These are phyloP conservation scores for Macrolepiota albuminosa DNA, from an alignment of 768 basidiomycete species.

Conservation along the genomic window DNA sequence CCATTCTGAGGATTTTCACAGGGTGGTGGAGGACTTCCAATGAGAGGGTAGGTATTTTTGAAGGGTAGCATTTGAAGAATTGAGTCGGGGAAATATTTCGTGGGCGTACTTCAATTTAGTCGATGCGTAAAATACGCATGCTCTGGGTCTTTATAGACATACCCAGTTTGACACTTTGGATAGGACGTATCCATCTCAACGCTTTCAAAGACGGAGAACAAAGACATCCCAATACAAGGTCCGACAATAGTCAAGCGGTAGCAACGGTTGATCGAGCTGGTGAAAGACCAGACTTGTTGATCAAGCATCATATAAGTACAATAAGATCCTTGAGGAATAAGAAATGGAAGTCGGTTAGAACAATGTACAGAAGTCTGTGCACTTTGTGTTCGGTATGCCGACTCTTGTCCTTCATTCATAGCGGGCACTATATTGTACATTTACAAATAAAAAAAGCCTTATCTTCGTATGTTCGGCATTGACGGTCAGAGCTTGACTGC, in stretches of 20 bases:
- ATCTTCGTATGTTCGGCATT: background rate
- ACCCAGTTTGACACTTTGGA: conserved; percentile 1
- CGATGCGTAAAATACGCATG: background rate
- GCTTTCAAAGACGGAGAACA: conserved; percentile 1
- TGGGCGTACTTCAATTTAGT: conserved; percentile 1
- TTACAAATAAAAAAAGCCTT: too few species aligned
- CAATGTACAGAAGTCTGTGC: conserved; percentile 1
- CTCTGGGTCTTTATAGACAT: conserved; percentile 1
- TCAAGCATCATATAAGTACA: background rate
- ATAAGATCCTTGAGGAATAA: background rate
- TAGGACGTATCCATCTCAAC: conserved; percentile 4
- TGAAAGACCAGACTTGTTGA: background rate
- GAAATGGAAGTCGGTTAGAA: background rate
- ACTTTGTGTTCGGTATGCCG: background rate
- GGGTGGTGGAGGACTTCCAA: background rate
- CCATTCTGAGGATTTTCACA: background rate
- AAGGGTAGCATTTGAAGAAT: background rate
- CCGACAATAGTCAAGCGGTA: conserved; percentile 5
- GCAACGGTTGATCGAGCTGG: background rate
- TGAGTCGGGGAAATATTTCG: background rate
- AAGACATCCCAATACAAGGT: conserved; percentile 5
- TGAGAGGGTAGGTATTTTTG: background rate
- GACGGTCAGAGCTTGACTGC: background rate
- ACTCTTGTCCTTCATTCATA: background rate
- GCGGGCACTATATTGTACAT: background rate